Percentiles rank a stretch among this genome's conserved stretches.
These are phyloP conservation scores for Aureobasidium pullulans DNA, from an alignment of 2,329 filamentous ascomycete species.

Conservation along the genomic window DNA sequence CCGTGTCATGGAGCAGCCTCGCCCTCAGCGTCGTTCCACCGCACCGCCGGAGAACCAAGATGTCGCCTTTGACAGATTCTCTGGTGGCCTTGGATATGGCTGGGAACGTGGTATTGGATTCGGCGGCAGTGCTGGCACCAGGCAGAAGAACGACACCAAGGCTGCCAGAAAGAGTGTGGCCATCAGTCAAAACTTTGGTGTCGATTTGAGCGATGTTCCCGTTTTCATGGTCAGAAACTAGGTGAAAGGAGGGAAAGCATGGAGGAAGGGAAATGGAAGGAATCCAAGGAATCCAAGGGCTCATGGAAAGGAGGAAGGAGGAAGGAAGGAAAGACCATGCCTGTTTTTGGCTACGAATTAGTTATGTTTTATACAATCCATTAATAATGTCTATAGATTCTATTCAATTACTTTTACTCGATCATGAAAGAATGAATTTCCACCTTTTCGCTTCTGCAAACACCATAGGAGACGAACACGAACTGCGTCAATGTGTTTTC, in stretches of 20 bases:
- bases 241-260: not conserved
- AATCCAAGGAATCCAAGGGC: not conserved
- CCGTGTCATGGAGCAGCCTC: not conserved
- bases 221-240: constrained; percentile 26
- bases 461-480: not conserved
- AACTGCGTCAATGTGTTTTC: too few relatives aligned
- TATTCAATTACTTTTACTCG: too few relatives aligned
- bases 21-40: not conserved
- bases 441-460: too few relatives aligned
- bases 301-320: too few relatives aligned
- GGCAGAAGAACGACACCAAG: constrained; percentile 19
- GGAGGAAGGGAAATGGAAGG: not conserved
- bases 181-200: constrained; percentile 27
- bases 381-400: constrained; percentile 5
- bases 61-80: constrained; percentile 25
- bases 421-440: too few relatives aligned
- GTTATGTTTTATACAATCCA: not conserved
- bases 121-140: constrained; percentile 31
- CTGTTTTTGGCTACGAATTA: not conserved
- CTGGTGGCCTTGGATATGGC: constrained; percentile 31
- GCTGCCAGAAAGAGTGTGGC: constrained; percentile 28
- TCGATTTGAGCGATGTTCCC: constrained; percentile 35
- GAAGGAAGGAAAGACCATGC: not conserved
- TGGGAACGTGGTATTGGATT: constrained; percentile 29
- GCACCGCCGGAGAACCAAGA: constrained; percentile 11